Evolutionary conservation across 345 rosid species (phyloP).

Genomic region (Erucastrum elatum): DNA sequence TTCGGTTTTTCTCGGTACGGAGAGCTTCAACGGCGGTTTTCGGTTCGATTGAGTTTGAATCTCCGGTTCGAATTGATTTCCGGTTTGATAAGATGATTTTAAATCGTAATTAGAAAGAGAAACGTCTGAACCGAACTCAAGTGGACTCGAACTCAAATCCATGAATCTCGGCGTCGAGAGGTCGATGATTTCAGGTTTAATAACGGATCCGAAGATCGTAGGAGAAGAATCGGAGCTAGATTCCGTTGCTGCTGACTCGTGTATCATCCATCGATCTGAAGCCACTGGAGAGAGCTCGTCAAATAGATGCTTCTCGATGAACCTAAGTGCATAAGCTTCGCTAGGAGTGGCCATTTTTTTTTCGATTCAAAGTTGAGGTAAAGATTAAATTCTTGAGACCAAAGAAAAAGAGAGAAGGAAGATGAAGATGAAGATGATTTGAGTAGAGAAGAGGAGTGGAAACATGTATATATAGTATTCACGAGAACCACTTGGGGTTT

Average conservation of each 20-base stretch:
- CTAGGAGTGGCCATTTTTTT: conserved; percentile 41
- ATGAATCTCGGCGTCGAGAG: conserved; percentile 40
- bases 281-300: conserved; percentile 48
- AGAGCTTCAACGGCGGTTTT: conserved; percentile 52
- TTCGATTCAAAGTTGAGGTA: background rate
- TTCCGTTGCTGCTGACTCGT: background rate
- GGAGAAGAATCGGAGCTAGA: conserved; percentile 36
- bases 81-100: background rate
- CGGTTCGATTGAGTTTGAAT: conserved; percentile 30
- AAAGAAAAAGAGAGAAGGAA: background rate
- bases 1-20: conserved; percentile 51
- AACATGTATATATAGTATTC: conserved; percentile 19
- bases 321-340: conserved; percentile 51
- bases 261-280: conserved; percentile 24
- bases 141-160: conserved; percentile 8
- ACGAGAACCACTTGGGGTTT: background rate
- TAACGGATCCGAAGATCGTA: conserved; percentile 25
- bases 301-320: conserved; percentile 58
- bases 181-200: conserved; percentile 47
- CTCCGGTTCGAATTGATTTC: background rate
- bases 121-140: conserved; percentile 38
- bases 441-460: conserved; percentile 38
- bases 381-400: background rate
- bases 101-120: conserved; percentile 12
- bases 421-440: background rate